A percentile compares a stretch with the other conserved stretches of the same genome.
These are phyloP conservation scores for Suillus americanus DNA, from an alignment of 768 basidiomycete species.

Conservation along the genomic window DNA sequence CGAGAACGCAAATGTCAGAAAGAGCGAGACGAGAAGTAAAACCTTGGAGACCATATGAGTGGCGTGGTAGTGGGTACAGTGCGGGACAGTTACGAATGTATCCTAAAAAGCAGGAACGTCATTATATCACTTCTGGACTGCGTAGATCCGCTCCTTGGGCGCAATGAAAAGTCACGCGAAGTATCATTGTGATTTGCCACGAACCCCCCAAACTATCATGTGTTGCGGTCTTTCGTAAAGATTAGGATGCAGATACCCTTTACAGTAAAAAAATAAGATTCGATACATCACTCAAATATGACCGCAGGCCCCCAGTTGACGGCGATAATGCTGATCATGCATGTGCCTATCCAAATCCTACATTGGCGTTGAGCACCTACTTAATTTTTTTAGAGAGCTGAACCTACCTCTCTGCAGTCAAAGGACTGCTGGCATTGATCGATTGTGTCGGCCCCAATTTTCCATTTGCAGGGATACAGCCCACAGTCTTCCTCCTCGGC, in stretches of 20 bases:
- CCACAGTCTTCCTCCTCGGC: conserved; percentile 16
- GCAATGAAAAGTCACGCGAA: neutral
- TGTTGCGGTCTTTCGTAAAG: neutral
- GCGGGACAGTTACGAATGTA: neutral
- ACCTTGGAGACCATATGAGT: neutral
- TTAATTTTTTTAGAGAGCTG: neutral
- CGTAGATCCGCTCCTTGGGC: neutral
- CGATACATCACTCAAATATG: neutral
- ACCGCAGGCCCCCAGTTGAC: neutral
- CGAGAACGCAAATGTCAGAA: conserved; percentile 31
- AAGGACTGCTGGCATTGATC: conserved; percentile 29
- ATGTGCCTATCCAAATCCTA: conserved; percentile 12
- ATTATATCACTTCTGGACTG: neutral
- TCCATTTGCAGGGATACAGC: conserved; percentile 31
- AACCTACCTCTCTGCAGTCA: conserved; percentile 29
- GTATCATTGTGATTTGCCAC: neutral
- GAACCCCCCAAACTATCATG: neutral
- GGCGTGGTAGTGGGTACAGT: neutral
- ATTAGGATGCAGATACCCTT: neutral
- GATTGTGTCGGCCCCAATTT: conserved; percentile 17
- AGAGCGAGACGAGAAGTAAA: conserved; percentile 17
- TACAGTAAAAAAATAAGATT: neutral
- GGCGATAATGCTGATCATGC: neutral
- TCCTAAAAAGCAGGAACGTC: neutral
- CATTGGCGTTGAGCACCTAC: neutral